Base-by-base conservation (phyloP, 257 asterid genomes). In the Solanum neorickii region DNA sequence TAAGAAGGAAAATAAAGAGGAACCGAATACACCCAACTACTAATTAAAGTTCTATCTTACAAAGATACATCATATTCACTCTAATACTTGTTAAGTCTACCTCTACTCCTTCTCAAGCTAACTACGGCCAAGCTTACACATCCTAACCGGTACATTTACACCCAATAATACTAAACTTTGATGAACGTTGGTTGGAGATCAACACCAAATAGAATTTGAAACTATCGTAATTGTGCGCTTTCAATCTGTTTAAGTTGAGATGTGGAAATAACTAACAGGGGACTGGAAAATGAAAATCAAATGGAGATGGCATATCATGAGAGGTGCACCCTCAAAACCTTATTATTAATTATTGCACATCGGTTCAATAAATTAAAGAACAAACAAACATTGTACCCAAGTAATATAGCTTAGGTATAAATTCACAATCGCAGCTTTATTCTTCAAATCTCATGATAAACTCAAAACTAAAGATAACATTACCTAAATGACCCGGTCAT, bases 381-480 rank as follows among this genome's bases (percentile, higher is more conserved):
- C 46, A 82, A 82, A 82, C 31, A 82, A 82, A 82, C 85, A 82
- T 82, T 82, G 85, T 49, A 82, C 85, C 69, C 85, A 82, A 82
- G 69, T 49, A 21, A 82, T 31, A 31, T 82, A 46, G 7, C 85
- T 82, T 82, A 18, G 85, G 69, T 18, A 80, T 80, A 80, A 82
- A 29, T 82, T 6, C 69, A 16, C 29, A 82, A 49, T 18, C 70
- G 25, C 29, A 82, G 68, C 21, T 82, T 82, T 49, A 82, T 82
- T 82, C 85, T 82, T 82, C 69, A 82, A 82, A 20, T 82, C 85
- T 49, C 46, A 21, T 49, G 69, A 49, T 11, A 82, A 31, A 82
- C 65, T 49, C 85, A 49, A 47, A 82, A 49, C 85, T 82, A 20
- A 29, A 82, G 69, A 82, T 49, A 82, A 82, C 20, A 44, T 27